Base-by-base conservation (phyloP, 306 rosid species). In the Oxytropis ochrocephala region DNA sequence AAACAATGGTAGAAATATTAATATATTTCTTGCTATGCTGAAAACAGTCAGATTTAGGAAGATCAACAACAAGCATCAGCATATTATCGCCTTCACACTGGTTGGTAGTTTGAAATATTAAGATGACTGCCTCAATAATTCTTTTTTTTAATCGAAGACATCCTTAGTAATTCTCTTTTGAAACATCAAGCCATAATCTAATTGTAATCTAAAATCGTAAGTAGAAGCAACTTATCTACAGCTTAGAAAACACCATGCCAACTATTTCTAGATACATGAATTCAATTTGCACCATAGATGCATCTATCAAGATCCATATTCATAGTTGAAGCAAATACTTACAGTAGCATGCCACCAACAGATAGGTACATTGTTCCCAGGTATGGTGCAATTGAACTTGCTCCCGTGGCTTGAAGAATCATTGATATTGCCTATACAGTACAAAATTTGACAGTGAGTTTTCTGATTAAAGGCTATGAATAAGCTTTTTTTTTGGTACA, bases 281-380 rank as follows among this genome's bases (percentile, higher is more conserved):
- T 39, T 55, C 69, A 21, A 17, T 36, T 33, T 8, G 11, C 39
- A 67, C 59, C n/a, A 62, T 49, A 61, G n/a, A 64, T 63, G 78
- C 67, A 54, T 77, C 67, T 6, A 57, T 35, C 32, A 41, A 50
- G 58, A 64, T 67, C 67, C 56, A 16, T 30, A 38, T 70, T 75
- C 63, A 6, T 18, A 70, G 64, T 67, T 59, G 33, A 68, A 75
- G 72, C 47, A 44, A 24, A 24, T 44, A 87, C 98, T 94, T 79
- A 94, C 98, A 88, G 46, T 67, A 94, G 80, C 92, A 87, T 94
- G 87, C 97, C 96, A 52, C 96, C 98, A 67, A 91, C 90, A 79
- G 97, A 88, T 32, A 90, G 82, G 79, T 85, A 90, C 79, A 85
- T 35, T 8, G 86, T 81, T 73, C 85, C 90, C 58, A 78, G 27